phyloP scores from a whole-genome alignment of 2,329 filamentous ascomycete genomes.

The Ascochyta fabae region DNA sequence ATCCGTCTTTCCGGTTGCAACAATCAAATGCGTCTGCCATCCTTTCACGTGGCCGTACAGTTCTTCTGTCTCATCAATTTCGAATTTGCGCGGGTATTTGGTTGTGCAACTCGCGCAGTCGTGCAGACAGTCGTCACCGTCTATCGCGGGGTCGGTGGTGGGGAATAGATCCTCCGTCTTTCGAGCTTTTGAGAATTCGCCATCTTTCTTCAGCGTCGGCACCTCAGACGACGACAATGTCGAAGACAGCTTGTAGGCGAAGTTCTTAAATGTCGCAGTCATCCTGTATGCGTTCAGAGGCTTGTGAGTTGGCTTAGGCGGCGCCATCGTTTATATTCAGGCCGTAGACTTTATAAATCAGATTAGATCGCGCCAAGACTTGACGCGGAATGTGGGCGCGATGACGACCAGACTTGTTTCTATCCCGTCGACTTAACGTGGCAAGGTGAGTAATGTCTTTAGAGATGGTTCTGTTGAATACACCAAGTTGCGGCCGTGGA shows the following conservation, averaged over 20 bases:
- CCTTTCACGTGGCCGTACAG: slow-evolving; percentile 86
- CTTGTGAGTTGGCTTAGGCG: slow-evolving; percentile 28
- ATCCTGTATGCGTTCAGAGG: slow-evolving; percentile 45
- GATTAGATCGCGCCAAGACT: slow-evolving; percentile 47
- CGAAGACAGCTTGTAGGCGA: slow-evolving; percentile 47
- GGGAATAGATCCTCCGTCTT: slow-evolving; percentile 69
- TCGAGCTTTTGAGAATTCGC: slow-evolving; percentile 57
- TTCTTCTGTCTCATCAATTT: slow-evolving; percentile 76
- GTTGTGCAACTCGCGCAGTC: slow-evolving; percentile 85
- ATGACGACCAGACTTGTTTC: slow-evolving; percentile 14
- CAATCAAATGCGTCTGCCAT: slow-evolving; percentile 87
- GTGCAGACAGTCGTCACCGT: slow-evolving; percentile 87
- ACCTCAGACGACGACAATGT: slow-evolving; percentile 40
- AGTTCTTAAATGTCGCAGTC: slow-evolving; percentile 45
- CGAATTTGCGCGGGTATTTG: slow-evolving; percentile 75
- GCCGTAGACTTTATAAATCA: slow-evolving; percentile 33
- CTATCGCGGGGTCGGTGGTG: slow-evolving; percentile 73
- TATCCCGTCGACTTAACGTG: not conserved
- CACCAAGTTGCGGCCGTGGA: not conserved
- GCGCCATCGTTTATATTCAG: slow-evolving; percentile 24
- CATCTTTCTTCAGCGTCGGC: slow-evolving; percentile 38
- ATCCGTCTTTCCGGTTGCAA: slow-evolving; percentile 94
- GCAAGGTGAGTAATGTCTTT: not conserved
- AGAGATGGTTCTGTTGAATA: not conserved
- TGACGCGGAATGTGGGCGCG: slow-evolving; percentile 37